These are phyloP conservation scores for Pythium periplocum DNA, from an alignment of 352 stramenopile genomes.

Conservation along the genomic window DNA sequence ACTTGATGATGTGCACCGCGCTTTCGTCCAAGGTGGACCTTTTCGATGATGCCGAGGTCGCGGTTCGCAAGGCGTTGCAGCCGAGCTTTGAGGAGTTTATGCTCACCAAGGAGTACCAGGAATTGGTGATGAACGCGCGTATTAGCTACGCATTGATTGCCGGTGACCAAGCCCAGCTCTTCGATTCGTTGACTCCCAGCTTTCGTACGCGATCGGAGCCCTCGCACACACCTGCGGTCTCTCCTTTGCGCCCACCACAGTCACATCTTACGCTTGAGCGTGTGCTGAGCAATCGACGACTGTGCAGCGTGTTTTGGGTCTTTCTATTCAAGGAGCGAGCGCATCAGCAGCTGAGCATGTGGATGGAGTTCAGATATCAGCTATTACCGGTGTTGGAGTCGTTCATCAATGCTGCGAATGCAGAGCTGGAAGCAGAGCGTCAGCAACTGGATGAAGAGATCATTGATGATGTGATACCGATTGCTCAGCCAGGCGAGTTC, in stretches of 20 bases:
- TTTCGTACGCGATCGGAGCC: too few relatives aligned
- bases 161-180: slow-evolving; percentile 12
- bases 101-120: slow-evolving; percentile 43
- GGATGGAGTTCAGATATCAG: slow-evolving; percentile 79
- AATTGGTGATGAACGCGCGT: slow-evolving; percentile 47
- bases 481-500: slow-evolving; percentile 40
- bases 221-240: neutral
- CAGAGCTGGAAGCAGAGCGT: slow-evolving; percentile 24
- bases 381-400: slow-evolving; percentile 55
- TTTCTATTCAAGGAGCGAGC: slow-evolving; percentile 84
- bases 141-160: slow-evolving; percentile 44
- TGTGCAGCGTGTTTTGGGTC: slow-evolving; percentile 86
- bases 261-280: slow-evolving; percentile 68
- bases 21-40: slow-evolving; percentile 71
- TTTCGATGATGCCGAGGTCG: slow-evolving; percentile 70
- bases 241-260: slow-evolving; percentile 13
- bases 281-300: slow-evolving; percentile 63
- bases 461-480: slow-evolving; percentile 4
- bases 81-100: slow-evolving; percentile 67
- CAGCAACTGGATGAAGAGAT: slow-evolving; percentile 17
- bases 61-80: slow-evolving; percentile 63
- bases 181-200: too few relatives aligned
- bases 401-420: slow-evolving; percentile 39
- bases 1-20: slow-evolving; percentile 71
- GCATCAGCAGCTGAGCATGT: slow-evolving; percentile 76